Evolutionary conservation across 371 early-diverging fungal species (phyloP), one percentile per base, ranked within the genome.

Genomic region (Mortierella sp.): DNA sequence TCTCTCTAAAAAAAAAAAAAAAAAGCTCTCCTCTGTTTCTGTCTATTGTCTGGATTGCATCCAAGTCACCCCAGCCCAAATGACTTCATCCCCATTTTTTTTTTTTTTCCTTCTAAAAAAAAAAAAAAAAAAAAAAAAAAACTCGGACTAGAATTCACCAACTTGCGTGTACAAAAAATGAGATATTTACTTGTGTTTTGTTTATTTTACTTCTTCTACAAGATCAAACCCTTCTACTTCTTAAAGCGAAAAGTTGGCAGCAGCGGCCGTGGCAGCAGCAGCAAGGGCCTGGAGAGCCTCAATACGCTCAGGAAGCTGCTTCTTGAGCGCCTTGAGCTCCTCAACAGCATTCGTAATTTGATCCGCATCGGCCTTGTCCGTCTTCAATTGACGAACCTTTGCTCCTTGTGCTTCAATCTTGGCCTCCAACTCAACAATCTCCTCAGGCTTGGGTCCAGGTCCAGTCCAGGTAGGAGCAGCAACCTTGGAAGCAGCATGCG

Each of bases 301-400:
- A 51, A 75, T 75, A 26, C 75, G 75, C 28, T 64, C 21, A 28
- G 70, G 70, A 29, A 86, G 80, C 64, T 76, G 73, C 66, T 84
- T 77, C 84, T 87, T 88, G 28, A 82, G 64, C 28, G 16, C 72
- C 63, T 83, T 59, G 30, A 88, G 66, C 69, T 62, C 70, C 16
- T 81, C 85, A 11, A 88, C 82, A 16, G 68, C 85, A 21, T 45
- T 65, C 66, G 79, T 71, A 45, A 81, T 73, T 30, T 72, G 76
- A 25, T 75, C 83, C 1, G 81, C 76, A n/a, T 74, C 84, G 6
- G 83, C 85, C 67, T 88, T 86, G 57, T 81, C 87, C 1, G 85
- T 69, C 81, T 90, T 90, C n/a, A 88, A 62, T 62, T 74, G 61
- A 23, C 90, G 82, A 44, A 90, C 88, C 51, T 68, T 68, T 44